Evolutionary conservation across 2,329 filamentous ascomycete species (phyloP).

Genomic region (Mycosphaerelloides madeirae): DNA sequence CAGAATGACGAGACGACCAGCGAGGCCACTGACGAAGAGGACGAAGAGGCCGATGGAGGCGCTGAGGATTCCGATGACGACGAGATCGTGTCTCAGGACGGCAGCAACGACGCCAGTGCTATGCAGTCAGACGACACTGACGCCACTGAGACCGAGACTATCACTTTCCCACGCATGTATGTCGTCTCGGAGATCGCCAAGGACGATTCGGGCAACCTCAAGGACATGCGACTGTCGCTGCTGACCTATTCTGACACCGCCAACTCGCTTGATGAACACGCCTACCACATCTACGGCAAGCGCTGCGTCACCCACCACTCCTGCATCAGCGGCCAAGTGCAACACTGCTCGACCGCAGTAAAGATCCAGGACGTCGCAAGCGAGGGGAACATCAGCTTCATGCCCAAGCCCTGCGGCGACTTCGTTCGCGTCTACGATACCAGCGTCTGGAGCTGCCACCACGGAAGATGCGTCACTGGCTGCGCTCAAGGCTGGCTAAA

Average conservation of each 20-base stretch:
- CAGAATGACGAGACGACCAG: conserved; percentile 9
- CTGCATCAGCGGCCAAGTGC: neutral
- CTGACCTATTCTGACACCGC: conserved; percentile 12
- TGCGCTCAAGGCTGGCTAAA: conserved; percentile 23
- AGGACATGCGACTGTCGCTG: conserved; percentile 11
- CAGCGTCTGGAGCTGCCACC: conserved; percentile 8
- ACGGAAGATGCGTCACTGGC: conserved; percentile 10
- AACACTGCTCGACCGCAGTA: conserved; percentile 6
- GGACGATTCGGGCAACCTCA: conserved; percentile 9
- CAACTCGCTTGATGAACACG: conserved; percentile 5
- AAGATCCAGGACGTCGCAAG: conserved; percentile 12
- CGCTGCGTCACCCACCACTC: conserved; percentile 9
- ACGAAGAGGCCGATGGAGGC: conserved; percentile 1
- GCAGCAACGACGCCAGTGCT: conserved; percentile 2
- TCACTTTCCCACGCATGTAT: conserved; percentile 8
- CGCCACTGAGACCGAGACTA: conserved; percentile 1
- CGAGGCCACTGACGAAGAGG: conserved; percentile 4
- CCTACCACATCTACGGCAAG: conserved; percentile 23
- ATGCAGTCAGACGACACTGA: conserved; percentile 3
- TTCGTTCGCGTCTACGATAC: conserved; percentile 13
- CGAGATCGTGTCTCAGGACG: conserved; percentile 3
- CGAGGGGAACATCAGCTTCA: conserved; percentile 9
- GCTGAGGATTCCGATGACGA: conserved; percentile 2
- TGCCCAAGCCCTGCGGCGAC: conserved; percentile 18
- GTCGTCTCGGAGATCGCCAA: conserved; percentile 13